Evolutionary conservation across 768 basidiomycete genomes (phyloP), one percentile per base, ranked within the genome.

Genomic region (Basidioascus undulatus): DNA sequence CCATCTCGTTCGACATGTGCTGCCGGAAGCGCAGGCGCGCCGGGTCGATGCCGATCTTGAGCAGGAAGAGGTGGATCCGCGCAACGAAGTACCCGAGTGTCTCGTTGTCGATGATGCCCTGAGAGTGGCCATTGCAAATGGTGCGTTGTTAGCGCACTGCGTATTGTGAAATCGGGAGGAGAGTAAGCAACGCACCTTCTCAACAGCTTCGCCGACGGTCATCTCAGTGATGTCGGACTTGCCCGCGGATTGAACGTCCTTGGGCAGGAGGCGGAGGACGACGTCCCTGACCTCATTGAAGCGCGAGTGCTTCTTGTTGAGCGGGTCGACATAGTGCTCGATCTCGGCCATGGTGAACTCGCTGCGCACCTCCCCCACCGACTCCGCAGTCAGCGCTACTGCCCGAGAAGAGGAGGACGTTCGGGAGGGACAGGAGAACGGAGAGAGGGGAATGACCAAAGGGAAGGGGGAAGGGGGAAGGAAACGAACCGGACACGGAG

Each of bases 311-410:
- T 58, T 61, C 63, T 96, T 98, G 63, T 92, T 74, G 32, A 68
- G 67, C 12, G 92, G 92, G 64, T 96, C 92, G 50, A 98, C 92
- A 48, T 65, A 98, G 63, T 98, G 92, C 61, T 98, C 92, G 55
- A 98, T 92, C 64, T 98, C 92, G 35, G 86, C 92, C 89, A 96
- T 92, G 10, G 83, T 92, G 63, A 96, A 98, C 59, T 98, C 92
- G 49, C 62, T 60, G 40, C 6, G 15, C 5, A 32, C 9, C n/a
- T n/a, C n/a, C n/a, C n/a, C n/a, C n/a, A 1, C 3, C 1, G 11
- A 16, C 18, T 13, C 20, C 21, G 7, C 8, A n/a, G 12, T 25
- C 4, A 34, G 24, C 6, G 2, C 23, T n/a, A 9, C 9, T 23
- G 21, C 3, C 8, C 3, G 1, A 4, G n/a, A 11, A 24, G 8